These are phyloP conservation scores for Helotiales sp. DNA, from an alignment of 2,329 filamentous ascomycete species.

Conservation along the genomic window DNA sequence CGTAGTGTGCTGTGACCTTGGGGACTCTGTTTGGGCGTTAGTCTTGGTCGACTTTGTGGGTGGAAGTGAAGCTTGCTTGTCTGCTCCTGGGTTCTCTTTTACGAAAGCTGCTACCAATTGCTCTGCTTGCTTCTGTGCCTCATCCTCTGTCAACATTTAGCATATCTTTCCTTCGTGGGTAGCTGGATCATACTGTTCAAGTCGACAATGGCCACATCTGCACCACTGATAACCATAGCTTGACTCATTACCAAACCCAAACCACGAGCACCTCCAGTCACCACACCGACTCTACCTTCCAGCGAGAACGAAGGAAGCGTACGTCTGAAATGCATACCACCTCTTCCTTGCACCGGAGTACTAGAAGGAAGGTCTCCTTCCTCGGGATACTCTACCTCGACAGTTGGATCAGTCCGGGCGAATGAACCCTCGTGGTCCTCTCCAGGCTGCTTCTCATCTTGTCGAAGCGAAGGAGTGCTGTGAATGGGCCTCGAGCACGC, in stretches of 20 bases:
- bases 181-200: slow-evolving; percentile 74
- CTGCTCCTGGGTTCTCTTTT: slow-evolving; percentile 77
- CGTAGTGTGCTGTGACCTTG: slow-evolving; percentile 86
- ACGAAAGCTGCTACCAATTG: slow-evolving; percentile 77
- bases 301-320: slow-evolving; percentile 87
- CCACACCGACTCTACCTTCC: slow-evolving; percentile 79
- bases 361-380: slow-evolving; percentile 75
- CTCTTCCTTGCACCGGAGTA: slow-evolving; percentile 73
- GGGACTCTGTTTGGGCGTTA: slow-evolving; percentile 60
- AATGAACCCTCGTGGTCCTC: slow-evolving; percentile 49
- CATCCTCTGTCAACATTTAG: slow-evolving; percentile 65
- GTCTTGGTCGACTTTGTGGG: background rate
- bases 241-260: slow-evolving; percentile 92
- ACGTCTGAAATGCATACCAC: slow-evolving; percentile 81
- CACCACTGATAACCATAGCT: slow-evolving; percentile 85
- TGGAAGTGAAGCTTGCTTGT: slow-evolving; percentile 54
- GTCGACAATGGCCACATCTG: slow-evolving; percentile 90
- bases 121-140: slow-evolving; percentile 78
- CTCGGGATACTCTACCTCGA: slow-evolving; percentile 79
- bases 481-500: slow-evolving; percentile 32
- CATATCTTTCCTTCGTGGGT: slow-evolving; percentile 40
- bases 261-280: slow-evolving; percentile 89
- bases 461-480: slow-evolving; percentile 27
- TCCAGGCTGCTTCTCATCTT: slow-evolving; percentile 35
- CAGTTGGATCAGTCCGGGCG: slow-evolving; percentile 79